Conservation (phyloP, 805 yeast genomes). For the Candida chilensis region DNA sequence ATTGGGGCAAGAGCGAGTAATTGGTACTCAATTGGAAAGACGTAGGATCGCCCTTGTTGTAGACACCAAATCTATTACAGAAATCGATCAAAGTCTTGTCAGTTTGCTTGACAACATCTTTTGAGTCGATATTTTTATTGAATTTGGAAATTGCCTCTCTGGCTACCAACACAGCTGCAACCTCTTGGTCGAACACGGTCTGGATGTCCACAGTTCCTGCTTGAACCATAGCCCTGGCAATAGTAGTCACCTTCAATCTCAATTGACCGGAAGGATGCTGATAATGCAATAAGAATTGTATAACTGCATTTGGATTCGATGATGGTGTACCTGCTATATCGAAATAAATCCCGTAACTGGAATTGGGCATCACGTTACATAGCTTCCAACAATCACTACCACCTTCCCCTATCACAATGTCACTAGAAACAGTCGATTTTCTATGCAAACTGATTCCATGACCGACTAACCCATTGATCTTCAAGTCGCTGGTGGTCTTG, state of each 20-base stretch:
- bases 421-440: constrained; percentile 20
- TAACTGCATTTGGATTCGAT: constrained; percentile 16
- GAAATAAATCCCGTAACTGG: constrained; percentile 49
- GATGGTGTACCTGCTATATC: constrained; percentile 32
- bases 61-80: constrained; percentile 38
- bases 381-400: constrained; percentile 53
- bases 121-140: constrained; percentile 16
- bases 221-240: constrained; percentile 32
- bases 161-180: constrained; percentile 54
- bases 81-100: constrained; percentile 38
- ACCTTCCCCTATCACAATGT: constrained; percentile 33
- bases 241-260: constrained; percentile 54
- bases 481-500: constrained; percentile 38
- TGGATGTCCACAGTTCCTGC: constrained; percentile 31
- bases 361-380: constrained; percentile 45
- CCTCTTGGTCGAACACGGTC: constrained; percentile 57
- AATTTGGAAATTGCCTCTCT: constrained; percentile 40
- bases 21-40: constrained; percentile 41
- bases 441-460: constrained; percentile 42
- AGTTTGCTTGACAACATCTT: constrained; percentile 37
- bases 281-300: constrained; percentile 53
- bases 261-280: constrained; percentile 52
- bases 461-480: constrained; percentile 53
- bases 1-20: constrained; percentile 54
- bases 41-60: constrained; percentile 32